Conservation (phyloP, 768 basidiomycete species). For the Naganishia vishniacii region DNA sequence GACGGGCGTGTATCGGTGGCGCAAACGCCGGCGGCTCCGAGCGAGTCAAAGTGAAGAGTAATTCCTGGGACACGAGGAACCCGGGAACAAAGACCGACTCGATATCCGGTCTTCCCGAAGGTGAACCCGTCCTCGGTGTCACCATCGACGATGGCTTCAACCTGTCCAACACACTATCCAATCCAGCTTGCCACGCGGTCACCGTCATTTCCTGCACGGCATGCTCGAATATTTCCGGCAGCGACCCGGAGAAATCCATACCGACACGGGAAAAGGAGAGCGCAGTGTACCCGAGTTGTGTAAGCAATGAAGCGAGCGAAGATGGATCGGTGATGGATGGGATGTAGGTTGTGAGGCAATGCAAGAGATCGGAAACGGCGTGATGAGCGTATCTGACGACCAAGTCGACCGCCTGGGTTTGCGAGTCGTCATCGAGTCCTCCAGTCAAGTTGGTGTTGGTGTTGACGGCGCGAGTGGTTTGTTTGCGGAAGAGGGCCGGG, state of each 20-base stretch:
- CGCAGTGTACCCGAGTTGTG: constrained; percentile 89
- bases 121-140: constrained; percentile 34
- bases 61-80: constrained; percentile 1
- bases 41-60: background rate
- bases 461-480: background rate
- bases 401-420: constrained; percentile 25
- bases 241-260: constrained; percentile 71
- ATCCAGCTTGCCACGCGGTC: constrained; percentile 54
- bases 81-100: constrained; percentile 9
- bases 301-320: constrained; percentile 73
- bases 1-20: constrained; percentile 20
- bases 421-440: constrained; percentile 23
- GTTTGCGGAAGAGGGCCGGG: constrained; percentile 9
- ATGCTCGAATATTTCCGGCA: constrained; percentile 62
- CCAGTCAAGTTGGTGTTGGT: background rate
- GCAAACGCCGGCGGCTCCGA: constrained; percentile 18
- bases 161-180: constrained; percentile 35
- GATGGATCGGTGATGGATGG: constrained; percentile 54
- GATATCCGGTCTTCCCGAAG: constrained; percentile 36
- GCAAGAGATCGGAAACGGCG: constrained; percentile 37
- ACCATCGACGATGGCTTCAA: constrained; percentile 37
- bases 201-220: constrained; percentile 61
- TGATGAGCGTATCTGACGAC: constrained; percentile 61
- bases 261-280: constrained; percentile 87
- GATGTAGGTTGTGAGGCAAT: constrained; percentile 58